Percentiles rank a stretch among this genome's conserved stretches.
Evolutionary conservation across 2,329 filamentous ascomycete genomes (phyloP).

Genomic region (Fusarium abutilonis): DNA sequence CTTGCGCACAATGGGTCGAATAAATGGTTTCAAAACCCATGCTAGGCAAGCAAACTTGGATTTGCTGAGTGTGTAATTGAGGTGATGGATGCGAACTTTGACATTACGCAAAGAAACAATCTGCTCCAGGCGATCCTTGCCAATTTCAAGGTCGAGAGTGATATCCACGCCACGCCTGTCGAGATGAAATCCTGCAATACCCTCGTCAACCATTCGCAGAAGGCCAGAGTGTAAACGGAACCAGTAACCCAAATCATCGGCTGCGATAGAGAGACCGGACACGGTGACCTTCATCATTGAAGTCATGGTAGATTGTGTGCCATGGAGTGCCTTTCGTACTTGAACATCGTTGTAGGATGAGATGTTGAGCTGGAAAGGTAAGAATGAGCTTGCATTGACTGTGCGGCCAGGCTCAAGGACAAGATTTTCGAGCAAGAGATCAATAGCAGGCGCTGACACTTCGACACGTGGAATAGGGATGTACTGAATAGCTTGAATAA

Average conservation of each 20-base stretch:
- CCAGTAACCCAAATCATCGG: conserved; percentile 91
- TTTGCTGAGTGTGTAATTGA: conserved; percentile 79
- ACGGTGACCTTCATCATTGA: conserved; percentile 81
- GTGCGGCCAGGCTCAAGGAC: conserved; percentile 88
- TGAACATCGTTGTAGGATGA: conserved; percentile 89
- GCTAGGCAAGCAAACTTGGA: conserved; percentile 80
- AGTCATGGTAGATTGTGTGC: conserved; percentile 71
- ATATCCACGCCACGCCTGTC: conserved; percentile 90
- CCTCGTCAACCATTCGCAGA: conserved; percentile 80
- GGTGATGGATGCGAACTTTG: conserved; percentile 83
- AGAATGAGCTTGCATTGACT: conserved; percentile 85
- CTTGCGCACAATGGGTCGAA: conserved; percentile 82
- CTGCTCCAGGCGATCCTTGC: conserved; percentile 79
- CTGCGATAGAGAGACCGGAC: conserved; percentile 83
- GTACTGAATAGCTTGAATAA: conserved; percentile 83
- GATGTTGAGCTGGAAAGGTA: conserved; percentile 83
- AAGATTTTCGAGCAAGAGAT: conserved; percentile 88
- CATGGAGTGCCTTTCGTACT: conserved; percentile 75
- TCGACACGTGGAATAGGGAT: conserved; percentile 92
- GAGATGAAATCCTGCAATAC: conserved; percentile 84
- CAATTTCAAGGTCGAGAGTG: conserved; percentile 84
- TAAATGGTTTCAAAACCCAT: conserved; percentile 85
- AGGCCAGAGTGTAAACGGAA: conserved; percentile 80
- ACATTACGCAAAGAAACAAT: conserved; percentile 82
- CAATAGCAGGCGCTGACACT: conserved; percentile 81